A percentile compares a stretch with the other conserved stretches of the same genome.
phyloP scores from a whole-genome alignment of 2,329 filamentous ascomycete species.

The Trichoderma sp. region DNA sequence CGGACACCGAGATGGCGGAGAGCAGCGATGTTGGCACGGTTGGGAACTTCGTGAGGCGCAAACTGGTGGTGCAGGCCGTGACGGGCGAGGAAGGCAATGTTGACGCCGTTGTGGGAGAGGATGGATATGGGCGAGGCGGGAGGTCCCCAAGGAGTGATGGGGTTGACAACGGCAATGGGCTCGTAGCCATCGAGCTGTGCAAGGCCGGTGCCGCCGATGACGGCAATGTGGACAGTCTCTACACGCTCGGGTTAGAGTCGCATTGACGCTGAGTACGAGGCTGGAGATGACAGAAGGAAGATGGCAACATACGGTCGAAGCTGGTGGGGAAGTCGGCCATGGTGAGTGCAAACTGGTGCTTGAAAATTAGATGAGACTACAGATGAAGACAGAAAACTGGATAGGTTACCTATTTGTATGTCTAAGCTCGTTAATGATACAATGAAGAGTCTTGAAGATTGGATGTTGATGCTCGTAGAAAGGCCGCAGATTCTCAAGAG shows the following conservation, averaged over 20 bases:
- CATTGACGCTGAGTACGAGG: background rate
- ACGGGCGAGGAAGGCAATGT: constrained; percentile 89
- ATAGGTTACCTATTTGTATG: background rate
- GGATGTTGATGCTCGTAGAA: background rate
- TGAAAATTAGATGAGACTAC: background rate
- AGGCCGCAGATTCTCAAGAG: background rate
- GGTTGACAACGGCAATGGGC: constrained; percentile 73
- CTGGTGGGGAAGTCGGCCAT: constrained; percentile 56
- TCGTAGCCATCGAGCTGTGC: constrained; percentile 82
- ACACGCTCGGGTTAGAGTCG: background rate
- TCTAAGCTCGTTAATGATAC: background rate
- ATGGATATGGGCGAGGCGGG: constrained; percentile 77
- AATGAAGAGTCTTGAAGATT: background rate
- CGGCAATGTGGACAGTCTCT: constrained; percentile 77
- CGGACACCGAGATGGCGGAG: constrained; percentile 85
- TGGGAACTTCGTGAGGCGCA: constrained; percentile 91
- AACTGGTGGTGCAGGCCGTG: constrained; percentile 87
- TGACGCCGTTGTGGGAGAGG: constrained; percentile 76
- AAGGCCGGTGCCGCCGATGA: constrained; percentile 91
- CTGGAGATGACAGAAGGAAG: background rate
- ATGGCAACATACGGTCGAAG: constrained; percentile 52
- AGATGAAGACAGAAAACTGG: background rate
- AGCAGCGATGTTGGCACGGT: constrained; percentile 97
- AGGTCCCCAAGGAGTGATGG: constrained; percentile 82
- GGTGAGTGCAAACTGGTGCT: constrained; percentile 19